These are phyloP conservation scores for Anisogramma anomala DNA, from an alignment of 2,329 filamentous ascomycete species.

Conservation along the genomic window DNA sequence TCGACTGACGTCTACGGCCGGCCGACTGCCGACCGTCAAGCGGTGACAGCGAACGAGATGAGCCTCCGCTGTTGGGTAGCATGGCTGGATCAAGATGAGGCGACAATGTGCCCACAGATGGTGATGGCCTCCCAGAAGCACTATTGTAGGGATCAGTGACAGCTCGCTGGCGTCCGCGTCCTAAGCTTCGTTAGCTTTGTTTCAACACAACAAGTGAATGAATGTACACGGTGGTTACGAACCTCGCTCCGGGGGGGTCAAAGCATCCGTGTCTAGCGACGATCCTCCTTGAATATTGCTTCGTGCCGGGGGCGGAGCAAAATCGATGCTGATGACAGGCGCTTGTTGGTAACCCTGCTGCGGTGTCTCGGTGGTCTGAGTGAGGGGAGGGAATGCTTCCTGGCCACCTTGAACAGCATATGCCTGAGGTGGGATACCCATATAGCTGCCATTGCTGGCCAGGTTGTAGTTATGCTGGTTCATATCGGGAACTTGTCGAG, in stretches of 20 bases:
- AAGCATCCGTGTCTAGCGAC: slow-evolving; percentile 56
- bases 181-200: too few relatives aligned
- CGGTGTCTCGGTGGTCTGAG: slow-evolving; percentile 38
- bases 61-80: slow-evolving; percentile 30
- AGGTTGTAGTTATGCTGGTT: slow-evolving; percentile 39
- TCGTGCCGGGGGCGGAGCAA: slow-evolving; percentile 62
- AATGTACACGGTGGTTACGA: too few relatives aligned
- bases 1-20: slow-evolving; percentile 47
- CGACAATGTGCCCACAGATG: slow-evolving; percentile 33
- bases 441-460: slow-evolving; percentile 28
- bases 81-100: slow-evolving; percentile 38
- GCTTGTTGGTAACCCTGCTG: slow-evolving; percentile 44
- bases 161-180: slow-evolving; percentile 39
- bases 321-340: slow-evolving; percentile 91
- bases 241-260: slow-evolving; percentile 71
- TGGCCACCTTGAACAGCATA: slow-evolving; percentile 30
- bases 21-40: slow-evolving; percentile 39
- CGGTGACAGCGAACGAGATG: slow-evolving; percentile 47
- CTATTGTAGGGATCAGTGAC: slow-evolving; percentile 50
- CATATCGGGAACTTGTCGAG: slow-evolving; percentile 43
- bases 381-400: slow-evolving; percentile 43
- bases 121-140: slow-evolving; percentile 30
- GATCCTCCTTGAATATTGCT: slow-evolving; percentile 56
- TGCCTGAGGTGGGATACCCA: slow-evolving; percentile 26
- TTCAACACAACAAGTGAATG: too few relatives aligned